Evolutionary conservation across 1,139 yeast genomes (phyloP).

Genomic region (Candida dubliniensis): DNA sequence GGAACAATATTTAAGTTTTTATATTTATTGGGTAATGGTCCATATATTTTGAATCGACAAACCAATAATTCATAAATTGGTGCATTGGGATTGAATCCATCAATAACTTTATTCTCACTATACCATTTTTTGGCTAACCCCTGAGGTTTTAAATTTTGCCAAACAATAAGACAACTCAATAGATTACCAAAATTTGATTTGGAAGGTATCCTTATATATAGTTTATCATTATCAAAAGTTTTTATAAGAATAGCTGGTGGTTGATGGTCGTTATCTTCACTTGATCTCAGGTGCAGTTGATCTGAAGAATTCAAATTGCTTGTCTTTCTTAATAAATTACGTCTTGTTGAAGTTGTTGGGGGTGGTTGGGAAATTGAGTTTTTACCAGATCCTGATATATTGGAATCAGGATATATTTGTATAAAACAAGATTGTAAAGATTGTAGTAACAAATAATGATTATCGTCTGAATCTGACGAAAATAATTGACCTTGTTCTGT

Average conservation of each 20-base stretch:
- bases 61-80: constrained; percentile 49
- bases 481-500: constrained; percentile 39
- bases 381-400: neutral
- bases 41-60: constrained; percentile 64
- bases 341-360: constrained; percentile 8
- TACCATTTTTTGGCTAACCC: constrained; percentile 63
- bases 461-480: constrained; percentile 36
- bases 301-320: neutral
- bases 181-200: constrained; percentile 48
- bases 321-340: neutral
- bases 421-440: constrained; percentile 44
- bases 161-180: constrained; percentile 53
- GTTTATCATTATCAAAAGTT: constrained; percentile 46
- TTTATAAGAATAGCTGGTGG: constrained; percentile 50
- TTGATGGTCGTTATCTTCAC: constrained; percentile 19
- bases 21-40: constrained; percentile 52
- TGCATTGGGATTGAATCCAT: constrained; percentile 7
- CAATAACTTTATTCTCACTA: constrained; percentile 39
- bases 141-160: constrained; percentile 62
- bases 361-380: constrained; percentile 1
- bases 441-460: constrained; percentile 31
- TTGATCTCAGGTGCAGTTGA: neutral
- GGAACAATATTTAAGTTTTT: constrained; percentile 41
- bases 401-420: constrained; percentile 32
- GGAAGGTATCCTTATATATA: constrained; percentile 47